Evolutionary conservation across 768 basidiomycete genomes (phyloP).

Genomic region (Leccinum pellstonianum): DNA sequence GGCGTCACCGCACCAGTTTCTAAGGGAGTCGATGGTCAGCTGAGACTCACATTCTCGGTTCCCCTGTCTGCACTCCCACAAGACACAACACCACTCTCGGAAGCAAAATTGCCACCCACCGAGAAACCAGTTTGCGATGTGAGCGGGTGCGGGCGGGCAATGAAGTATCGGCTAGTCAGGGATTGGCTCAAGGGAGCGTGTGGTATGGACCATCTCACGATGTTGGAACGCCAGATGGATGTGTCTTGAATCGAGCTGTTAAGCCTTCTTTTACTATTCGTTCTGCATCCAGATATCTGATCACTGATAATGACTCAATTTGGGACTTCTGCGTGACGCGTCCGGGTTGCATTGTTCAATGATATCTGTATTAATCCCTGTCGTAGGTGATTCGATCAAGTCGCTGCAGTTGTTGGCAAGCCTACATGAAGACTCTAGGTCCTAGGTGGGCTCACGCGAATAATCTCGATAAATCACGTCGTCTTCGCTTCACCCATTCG

Average conservation of each 20-base stretch:
- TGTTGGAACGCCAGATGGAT: constrained; percentile 40
- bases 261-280: background rate
- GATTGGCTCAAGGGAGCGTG: constrained; percentile 62
- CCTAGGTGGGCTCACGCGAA: background rate
- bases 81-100: constrained; percentile 12
- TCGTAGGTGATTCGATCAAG: background rate
- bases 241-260: background rate
- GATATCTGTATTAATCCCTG: background rate
- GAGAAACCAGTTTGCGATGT: constrained; percentile 47
- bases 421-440: background rate
- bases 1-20: constrained; percentile 6
- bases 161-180: constrained; percentile 66
- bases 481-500: background rate
- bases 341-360: background rate
- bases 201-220: constrained; percentile 62
- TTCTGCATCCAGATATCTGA: background rate
- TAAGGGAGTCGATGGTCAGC: constrained; percentile 15
- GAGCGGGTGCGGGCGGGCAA: constrained; percentile 49
- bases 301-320: background rate
- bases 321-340: background rate
- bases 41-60: constrained; percentile 56
- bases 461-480: background rate
- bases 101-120: constrained; percentile 4
- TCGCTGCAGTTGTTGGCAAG: background rate
- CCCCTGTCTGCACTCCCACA: constrained; percentile 36